Evolutionary conservation across 331 rosid genomes (phyloP).

Genomic region (Malus hybrid): DNA sequence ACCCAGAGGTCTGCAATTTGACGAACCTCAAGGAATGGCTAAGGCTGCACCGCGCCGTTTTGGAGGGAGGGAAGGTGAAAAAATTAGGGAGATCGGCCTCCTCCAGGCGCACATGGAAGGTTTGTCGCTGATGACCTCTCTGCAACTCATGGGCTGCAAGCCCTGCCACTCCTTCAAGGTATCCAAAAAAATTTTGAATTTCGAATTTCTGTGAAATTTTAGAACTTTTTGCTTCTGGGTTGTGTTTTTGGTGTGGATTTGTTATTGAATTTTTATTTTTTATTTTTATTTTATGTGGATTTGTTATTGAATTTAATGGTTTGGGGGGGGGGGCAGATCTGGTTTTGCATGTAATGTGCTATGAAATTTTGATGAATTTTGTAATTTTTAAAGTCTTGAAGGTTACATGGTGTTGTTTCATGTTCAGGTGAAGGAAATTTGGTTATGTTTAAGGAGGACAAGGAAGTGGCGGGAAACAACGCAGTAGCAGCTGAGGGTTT

Average conservation of each 20-base stretch:
- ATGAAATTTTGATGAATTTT: constrained; percentile 4
- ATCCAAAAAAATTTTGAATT: not conserved
- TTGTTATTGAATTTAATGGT: too few species aligned
- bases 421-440: not conserved
- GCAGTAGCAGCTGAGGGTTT: too few species aligned
- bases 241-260: not conserved
- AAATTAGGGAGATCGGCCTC: too few species aligned
- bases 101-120: too few species aligned
- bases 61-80: too few species aligned
- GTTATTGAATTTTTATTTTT: too few species aligned
- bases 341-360: constrained; percentile 11
- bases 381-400: not conserved
- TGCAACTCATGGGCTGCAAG: constrained; percentile 92
- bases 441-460: too few species aligned
- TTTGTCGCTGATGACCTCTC: constrained; percentile 10
- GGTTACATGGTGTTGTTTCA: not conserved
- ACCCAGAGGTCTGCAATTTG: too few species aligned
- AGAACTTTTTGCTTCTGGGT: not conserved
- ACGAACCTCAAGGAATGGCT: too few species aligned
- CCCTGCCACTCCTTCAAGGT: constrained; percentile 96
- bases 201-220: not conserved
- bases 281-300: not conserved
- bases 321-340: constrained; percentile 10
- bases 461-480: too few species aligned
- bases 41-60: too few species aligned